phyloP scores from a whole-genome alignment of 1,284 basidiomycete genomes.

The Ceratobasidium sp. region DNA sequence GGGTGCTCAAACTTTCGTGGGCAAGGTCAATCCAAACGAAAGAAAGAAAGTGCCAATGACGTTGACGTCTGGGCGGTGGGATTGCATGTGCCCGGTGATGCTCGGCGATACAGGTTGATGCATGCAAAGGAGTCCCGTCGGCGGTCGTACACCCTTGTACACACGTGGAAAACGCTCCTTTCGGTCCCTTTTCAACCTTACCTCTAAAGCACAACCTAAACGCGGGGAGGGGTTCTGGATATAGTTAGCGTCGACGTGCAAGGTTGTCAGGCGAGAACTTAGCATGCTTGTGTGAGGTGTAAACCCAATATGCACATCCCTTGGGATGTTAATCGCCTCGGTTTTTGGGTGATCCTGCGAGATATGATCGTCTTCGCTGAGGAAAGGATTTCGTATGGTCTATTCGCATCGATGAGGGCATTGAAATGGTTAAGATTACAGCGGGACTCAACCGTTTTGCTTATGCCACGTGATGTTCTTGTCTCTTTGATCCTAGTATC shows the following conservation, averaged over 20 bases:
- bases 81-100: too few relatives aligned
- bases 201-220: constrained; percentile 78
- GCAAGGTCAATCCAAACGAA: too few relatives aligned
- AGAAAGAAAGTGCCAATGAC: too few relatives aligned
- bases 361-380: constrained; percentile 98
- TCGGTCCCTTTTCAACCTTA: constrained; percentile 67
- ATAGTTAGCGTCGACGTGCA: constrained; percentile 79
- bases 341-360: constrained; percentile 92
- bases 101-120: too few relatives aligned
- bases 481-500: too few relatives aligned
- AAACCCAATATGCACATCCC: constrained; percentile 86
- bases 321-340: constrained; percentile 77
- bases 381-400: constrained; percentile 95
- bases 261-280: constrained; percentile 85
- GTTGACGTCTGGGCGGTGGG: too few relatives aligned
- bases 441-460: constrained; percentile 1
- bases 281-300: constrained; percentile 74
- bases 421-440: constrained; percentile 98
- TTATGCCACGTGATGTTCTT: constrained; percentile 57
- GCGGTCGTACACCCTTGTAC: too few relatives aligned
- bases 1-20: too few relatives aligned
- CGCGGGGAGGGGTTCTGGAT: constrained; percentile 77
- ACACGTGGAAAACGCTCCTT: not conserved
- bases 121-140: too few relatives aligned
- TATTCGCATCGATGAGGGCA: constrained; percentile 96